Evolutionary conservation across 305 asterid genomes (phyloP).

Genomic region (Withania somnifera): DNA sequence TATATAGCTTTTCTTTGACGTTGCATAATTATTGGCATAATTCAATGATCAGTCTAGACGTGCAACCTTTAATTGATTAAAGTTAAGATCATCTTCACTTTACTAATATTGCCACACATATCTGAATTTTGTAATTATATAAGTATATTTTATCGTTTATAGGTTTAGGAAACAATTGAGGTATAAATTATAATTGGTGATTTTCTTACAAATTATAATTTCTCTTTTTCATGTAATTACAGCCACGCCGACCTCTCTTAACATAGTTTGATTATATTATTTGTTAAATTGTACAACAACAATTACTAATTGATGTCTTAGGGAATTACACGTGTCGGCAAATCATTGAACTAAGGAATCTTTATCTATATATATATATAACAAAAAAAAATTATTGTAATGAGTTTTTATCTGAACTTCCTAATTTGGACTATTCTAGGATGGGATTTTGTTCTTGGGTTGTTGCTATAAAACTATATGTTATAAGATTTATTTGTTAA

Average conservation of each 20-base stretch:
- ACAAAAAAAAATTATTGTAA: slow-evolving; percentile 3
- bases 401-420: slow-evolving; percentile 37
- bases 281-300: background rate
- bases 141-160: background rate
- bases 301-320: slow-evolving; percentile 9
- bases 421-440: slow-evolving; percentile 27
- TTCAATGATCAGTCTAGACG: slow-evolving; percentile 34
- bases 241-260: slow-evolving; percentile 34
- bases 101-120: background rate
- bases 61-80: slow-evolving; percentile 40
- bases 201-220: no score
- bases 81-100: slow-evolving; percentile 21
- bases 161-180: no score
- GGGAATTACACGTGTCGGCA: slow-evolving; percentile 20
- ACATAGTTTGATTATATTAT: background rate
- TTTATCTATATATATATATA: slow-evolving; percentile 26
- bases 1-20: slow-evolving; percentile 8
- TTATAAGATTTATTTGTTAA: background rate
- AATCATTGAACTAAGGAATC: slow-evolving; percentile 35
- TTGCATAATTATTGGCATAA: slow-evolving; percentile 17
- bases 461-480: slow-evolving; percentile 12
- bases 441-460: slow-evolving; percentile 15
- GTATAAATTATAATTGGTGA: no score
- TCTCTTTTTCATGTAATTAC: no score
- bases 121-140: background rate